These are phyloP conservation scores for Vanrija sp. DNA, from an alignment of 1,284 basidiomycete species.

Conservation along the genomic window DNA sequence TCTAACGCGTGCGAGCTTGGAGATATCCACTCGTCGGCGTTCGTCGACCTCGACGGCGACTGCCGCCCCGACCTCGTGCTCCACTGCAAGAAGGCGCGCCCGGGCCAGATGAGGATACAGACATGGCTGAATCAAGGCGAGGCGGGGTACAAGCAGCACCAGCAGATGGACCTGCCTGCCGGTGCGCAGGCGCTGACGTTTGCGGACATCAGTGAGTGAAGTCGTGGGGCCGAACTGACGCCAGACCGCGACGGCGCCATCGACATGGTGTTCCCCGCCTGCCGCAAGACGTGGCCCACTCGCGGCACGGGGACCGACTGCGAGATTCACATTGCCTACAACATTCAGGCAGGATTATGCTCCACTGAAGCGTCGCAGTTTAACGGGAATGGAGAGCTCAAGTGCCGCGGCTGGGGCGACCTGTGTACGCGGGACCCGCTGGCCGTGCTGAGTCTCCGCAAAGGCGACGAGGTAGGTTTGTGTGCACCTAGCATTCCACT, in stretches of 20 bases:
- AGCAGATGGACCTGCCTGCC: constrained; percentile 65
- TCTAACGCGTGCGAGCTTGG: constrained; percentile 62
- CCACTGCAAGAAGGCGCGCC: constrained; percentile 59
- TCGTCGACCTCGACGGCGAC: constrained; percentile 94
- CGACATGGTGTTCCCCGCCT: constrained; percentile 88
- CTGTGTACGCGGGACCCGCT: constrained; percentile 76
- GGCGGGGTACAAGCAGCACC: constrained; percentile 67
- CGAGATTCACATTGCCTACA: constrained; percentile 86
- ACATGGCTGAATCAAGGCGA: constrained; percentile 55
- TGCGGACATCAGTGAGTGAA: constrained; percentile 76
- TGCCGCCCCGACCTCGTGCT: constrained; percentile 83
- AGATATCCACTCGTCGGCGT: constrained; percentile 88
- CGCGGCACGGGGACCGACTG: constrained; percentile 72
- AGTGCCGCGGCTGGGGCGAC: constrained; percentile 71
- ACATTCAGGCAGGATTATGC: constrained; percentile 84
- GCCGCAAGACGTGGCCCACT: constrained; percentile 62
- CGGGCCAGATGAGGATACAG: constrained; percentile 7
- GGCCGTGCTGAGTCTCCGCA: constrained; percentile 71
- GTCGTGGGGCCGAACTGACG: not conserved
- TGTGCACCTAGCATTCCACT: not conserved
- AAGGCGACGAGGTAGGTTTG: constrained; percentile 56
- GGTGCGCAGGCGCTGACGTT: constrained; percentile 80
- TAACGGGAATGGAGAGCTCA: constrained; percentile 21
- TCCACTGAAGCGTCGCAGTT: constrained; percentile 25
- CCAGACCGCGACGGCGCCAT: constrained; percentile 92